Percentiles rank a stretch among this genome's conserved stretches.
Evolutionary conservation across 192 early-diverging fungal genomes (phyloP).

Genomic region (Coemansia sp.): DNA sequence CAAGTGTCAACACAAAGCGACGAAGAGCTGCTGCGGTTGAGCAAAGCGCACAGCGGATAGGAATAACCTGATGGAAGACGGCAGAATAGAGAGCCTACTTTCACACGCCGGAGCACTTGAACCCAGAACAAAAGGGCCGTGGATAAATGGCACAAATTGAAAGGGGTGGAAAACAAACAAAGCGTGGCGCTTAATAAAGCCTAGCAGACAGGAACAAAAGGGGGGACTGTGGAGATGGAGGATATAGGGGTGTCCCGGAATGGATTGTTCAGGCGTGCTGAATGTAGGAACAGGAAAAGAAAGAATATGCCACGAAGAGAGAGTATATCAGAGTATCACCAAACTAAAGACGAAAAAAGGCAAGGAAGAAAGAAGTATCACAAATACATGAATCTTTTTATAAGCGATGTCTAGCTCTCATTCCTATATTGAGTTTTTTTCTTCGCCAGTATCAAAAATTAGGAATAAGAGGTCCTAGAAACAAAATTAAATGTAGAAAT

Average conservation of each 20-base stretch:
- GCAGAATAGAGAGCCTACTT: no score
- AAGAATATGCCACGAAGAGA: background rate
- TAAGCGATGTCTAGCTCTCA: background rate
- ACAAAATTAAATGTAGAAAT: background rate
- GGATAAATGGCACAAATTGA: background rate
- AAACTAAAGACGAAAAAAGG: background rate
- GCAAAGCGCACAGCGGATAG: no score
- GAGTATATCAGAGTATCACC: background rate
- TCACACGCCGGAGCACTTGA: no score
- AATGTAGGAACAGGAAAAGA: background rate
- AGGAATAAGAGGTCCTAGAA: background rate
- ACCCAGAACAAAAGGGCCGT: no score
- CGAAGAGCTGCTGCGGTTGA: no score
- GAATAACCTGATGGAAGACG: no score
- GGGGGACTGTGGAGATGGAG: background rate
- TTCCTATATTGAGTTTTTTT: background rate
- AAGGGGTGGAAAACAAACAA: background rate
- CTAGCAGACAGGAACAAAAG: background rate
- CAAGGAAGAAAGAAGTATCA: background rate
- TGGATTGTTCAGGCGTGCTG: background rate
- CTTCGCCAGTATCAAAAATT: no score
- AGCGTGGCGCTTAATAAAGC: constrained; percentile 6
- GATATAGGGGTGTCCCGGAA: background rate
- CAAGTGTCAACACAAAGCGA: no score
- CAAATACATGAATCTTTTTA: background rate